Evolutionary conservation across 495 filamentous ascomycete species (phyloP).

Genomic region (Corynascus novoguineensis): DNA sequence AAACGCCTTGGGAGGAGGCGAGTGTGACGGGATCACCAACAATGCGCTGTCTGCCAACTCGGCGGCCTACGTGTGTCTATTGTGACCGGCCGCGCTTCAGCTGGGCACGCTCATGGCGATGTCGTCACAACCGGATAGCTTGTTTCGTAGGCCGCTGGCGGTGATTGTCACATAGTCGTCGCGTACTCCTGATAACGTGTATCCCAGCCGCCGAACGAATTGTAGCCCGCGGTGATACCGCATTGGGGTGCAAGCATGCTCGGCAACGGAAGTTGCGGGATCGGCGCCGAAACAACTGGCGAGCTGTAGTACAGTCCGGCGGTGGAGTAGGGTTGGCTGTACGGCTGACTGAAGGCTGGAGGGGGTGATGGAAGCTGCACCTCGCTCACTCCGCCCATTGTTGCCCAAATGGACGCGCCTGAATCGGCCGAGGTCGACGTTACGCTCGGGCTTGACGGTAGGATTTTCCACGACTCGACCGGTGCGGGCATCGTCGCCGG

Average conservation of each 20-base stretch:
- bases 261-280: constrained; percentile 77
- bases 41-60: constrained; percentile 18
- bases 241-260: constrained; percentile 86
- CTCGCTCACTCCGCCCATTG: constrained; percentile 67
- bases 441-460: constrained; percentile 79
- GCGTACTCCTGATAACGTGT: constrained; percentile 55
- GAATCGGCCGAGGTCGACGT: constrained; percentile 63
- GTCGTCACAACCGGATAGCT: constrained; percentile 39
- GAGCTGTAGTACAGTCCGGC: constrained; percentile 58
- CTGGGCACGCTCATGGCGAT: constrained; percentile 25
- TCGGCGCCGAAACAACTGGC: constrained; percentile 57
- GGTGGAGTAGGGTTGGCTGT: constrained; percentile 72
- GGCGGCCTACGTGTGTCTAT: constrained; percentile 1
- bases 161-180: constrained; percentile 60
- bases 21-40: constrained; percentile 4
- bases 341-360: constrained; percentile 76
- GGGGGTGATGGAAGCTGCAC: constrained; percentile 64
- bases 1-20: constrained; percentile 28
- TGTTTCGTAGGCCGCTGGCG: constrained; percentile 32
- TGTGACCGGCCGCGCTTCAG: constrained; percentile 9
- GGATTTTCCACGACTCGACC: constrained; percentile 87
- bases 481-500: constrained; percentile 55
- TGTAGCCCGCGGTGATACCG: constrained; percentile 68
- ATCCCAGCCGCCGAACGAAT: constrained; percentile 73
- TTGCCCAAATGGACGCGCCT: constrained; percentile 68